Evolutionary conservation across 2,329 filamentous ascomycete genomes (phyloP), one percentile per base, ranked within the genome.

Genomic region (Ceratocystis alfenasii): DNA sequence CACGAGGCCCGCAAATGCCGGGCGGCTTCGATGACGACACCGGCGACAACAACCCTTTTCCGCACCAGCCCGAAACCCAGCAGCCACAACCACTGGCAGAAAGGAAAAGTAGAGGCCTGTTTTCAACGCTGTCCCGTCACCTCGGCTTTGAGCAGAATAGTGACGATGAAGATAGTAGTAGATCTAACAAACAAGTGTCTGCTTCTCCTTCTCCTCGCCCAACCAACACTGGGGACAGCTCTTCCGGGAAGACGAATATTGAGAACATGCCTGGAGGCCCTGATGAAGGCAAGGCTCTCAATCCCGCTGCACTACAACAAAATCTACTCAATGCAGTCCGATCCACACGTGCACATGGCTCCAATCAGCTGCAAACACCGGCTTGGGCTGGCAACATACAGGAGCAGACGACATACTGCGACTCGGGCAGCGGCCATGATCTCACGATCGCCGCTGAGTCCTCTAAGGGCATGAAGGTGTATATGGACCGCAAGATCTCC

Each of bases 341-440:
- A 70, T 84, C 90, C 6, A 90, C 89, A 25, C 84, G 90, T 46
- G 80, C 90, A 0, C 87, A 92, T 74, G 87, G 89, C 69, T 90
- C 89, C 1, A 81, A 84, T 17, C 78, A 79, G 10, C 76, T 96
- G n/a, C 93, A 89, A 75, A 85, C 83, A 2, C 83, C 84, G 25
- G 90, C 90, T 0, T 78, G 83, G 64, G 87, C 88, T 45, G 63
- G 63, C 22, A 78, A 86, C 63, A 86, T 96, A 70, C 88, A 88
- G 72, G 91, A 96, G 74, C 88, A 90, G 70, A 83, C 87, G 48
- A 88, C 88, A 0, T 96, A 96, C 76, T 96, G 92, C 74, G 92
- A 96, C 76, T 82, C 84, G 70, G 87, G 79, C 28, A 84, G 88
- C 1, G 85, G 84, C 0, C 84, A 91, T 66, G 86, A 95, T 74